These are phyloP conservation scores for Tephrocybe sp. DNA, from an alignment of 768 basidiomycete species.

Conservation along the genomic window DNA sequence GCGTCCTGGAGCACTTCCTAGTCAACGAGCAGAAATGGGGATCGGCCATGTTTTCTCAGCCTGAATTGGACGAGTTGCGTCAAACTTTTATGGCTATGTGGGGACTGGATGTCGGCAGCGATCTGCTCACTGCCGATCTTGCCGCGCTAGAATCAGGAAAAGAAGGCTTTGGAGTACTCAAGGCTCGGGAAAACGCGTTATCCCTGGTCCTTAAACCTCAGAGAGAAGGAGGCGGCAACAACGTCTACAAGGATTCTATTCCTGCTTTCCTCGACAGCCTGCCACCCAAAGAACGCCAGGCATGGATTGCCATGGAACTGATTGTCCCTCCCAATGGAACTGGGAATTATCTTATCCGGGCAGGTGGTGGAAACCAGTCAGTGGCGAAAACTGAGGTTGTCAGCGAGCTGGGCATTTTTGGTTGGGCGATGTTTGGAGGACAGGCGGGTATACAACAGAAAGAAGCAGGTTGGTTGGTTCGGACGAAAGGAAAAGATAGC, in stretches of 20 bases:
- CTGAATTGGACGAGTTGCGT: constrained; percentile 54
- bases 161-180: constrained; percentile 42
- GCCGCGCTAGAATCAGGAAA: constrained; percentile 22
- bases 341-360: constrained; percentile 74
- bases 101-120: constrained; percentile 60
- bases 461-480: constrained; percentile 77
- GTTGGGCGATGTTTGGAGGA: constrained; percentile 76
- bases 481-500: constrained; percentile 87
- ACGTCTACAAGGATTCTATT: constrained; percentile 84
- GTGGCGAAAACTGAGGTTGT: constrained; percentile 67
- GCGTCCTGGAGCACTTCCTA: constrained; percentile 74
- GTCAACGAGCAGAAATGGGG: constrained; percentile 36
- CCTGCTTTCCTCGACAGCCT: constrained; percentile 70
- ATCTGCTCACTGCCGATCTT: constrained; percentile 30
- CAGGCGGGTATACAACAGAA: constrained; percentile 49
- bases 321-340: constrained; percentile 73
- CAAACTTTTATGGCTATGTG: constrained; percentile 88
- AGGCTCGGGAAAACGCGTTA: constrained; percentile 47
- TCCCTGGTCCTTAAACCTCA: constrained; percentile 92
- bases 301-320: constrained; percentile 96
- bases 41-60: constrained; percentile 25
- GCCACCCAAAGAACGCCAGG: constrained; percentile 58
- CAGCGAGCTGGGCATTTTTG: constrained; percentile 90
- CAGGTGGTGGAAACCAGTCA: constrained; percentile 47
- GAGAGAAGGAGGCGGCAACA: constrained; percentile 97